A percentile compares a stretch with the other conserved stretches of the same genome.
phyloP scores from a whole-genome alignment of 305 asterid genomes.

The Solanum hybrid region DNA sequence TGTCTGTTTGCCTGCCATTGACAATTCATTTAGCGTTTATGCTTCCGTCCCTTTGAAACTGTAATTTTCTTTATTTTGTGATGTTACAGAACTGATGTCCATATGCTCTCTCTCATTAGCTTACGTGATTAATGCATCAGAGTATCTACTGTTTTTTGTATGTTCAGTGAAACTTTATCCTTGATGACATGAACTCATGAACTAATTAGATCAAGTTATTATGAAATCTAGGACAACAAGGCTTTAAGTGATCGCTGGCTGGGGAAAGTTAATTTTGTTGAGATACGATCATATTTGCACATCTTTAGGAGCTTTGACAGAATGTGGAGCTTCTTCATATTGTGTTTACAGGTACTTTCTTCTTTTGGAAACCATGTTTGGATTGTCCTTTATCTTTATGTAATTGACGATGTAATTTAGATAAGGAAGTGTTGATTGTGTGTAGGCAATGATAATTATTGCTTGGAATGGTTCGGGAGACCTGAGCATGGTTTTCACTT shows the following conservation, averaged over 20 bases:
- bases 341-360: conserved; percentile 78
- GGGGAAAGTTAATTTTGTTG: conserved; percentile 96
- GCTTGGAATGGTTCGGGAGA: conserved; percentile 92
- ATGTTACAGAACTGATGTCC: not conserved
- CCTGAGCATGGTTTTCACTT: conserved; percentile 50
- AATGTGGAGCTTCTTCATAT: conserved; percentile 97
- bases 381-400: conserved; percentile 9
- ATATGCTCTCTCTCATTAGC: not conserved
- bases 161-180: not conserved
- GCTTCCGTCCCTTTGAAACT: not conserved
- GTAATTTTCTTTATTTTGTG: not conserved
- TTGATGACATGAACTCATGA: not conserved
- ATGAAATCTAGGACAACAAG: conserved; percentile 44
- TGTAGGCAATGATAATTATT: conserved; percentile 92
- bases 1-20: not conserved
- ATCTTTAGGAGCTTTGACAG: conserved; percentile 91
- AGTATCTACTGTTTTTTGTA: not conserved
- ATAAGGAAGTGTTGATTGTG: conserved; percentile 8
- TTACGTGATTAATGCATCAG: not conserved
- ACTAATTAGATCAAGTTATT: conserved; percentile 4
- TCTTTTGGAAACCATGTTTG: conserved; percentile 8
- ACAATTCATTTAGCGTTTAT: not conserved
- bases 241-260: conserved; percentile 75
- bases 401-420: conserved; percentile 15
- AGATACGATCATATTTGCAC: conserved; percentile 96